These are phyloP conservation scores for Vickermania ingenoplastis DNA, from an alignment of 208 protist genomes.

Conservation along the genomic window DNA sequence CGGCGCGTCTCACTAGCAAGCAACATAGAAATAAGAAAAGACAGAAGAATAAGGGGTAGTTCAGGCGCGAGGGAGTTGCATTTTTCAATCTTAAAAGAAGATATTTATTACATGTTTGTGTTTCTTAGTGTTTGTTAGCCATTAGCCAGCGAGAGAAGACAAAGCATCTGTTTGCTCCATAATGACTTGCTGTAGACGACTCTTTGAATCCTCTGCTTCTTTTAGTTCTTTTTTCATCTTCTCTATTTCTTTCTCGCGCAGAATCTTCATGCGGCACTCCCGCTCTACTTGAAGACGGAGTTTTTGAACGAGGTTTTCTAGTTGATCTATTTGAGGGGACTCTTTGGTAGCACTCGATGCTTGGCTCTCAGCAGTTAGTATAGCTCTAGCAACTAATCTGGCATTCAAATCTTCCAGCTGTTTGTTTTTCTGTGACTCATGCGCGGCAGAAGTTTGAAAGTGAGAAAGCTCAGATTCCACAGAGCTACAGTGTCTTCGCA, in stretches of 20 bases:
- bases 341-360: too few relatives aligned
- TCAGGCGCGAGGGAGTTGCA: too few relatives aligned
- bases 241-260: background rate
- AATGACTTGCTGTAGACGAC: constrained; percentile 69
- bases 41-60: background rate
- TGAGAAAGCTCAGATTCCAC: constrained; percentile 36
- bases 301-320: too few relatives aligned
- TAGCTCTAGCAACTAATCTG: constrained; percentile 45
- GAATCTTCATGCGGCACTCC: too few relatives aligned
- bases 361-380: constrained; percentile 25
- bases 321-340: too few relatives aligned
- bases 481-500: constrained; percentile 49
- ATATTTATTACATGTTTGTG: too few relatives aligned
- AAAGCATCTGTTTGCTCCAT: constrained; percentile 67
- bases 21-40: constrained; percentile 15
- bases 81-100: too few relatives aligned
- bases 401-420: constrained; percentile 67
- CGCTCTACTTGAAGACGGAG: too few relatives aligned
- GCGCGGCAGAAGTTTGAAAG: constrained; percentile 48
- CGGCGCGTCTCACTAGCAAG: background rate
- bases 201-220: constrained; percentile 44
- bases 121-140: too few relatives aligned
- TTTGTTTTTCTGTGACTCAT: constrained; percentile 31
- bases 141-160: constrained; percentile 20
- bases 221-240: constrained; percentile 12